phyloP scores from a whole-genome alignment of 2,329 filamentous ascomycete species.

The Sclerotinia nivalis region DNA sequence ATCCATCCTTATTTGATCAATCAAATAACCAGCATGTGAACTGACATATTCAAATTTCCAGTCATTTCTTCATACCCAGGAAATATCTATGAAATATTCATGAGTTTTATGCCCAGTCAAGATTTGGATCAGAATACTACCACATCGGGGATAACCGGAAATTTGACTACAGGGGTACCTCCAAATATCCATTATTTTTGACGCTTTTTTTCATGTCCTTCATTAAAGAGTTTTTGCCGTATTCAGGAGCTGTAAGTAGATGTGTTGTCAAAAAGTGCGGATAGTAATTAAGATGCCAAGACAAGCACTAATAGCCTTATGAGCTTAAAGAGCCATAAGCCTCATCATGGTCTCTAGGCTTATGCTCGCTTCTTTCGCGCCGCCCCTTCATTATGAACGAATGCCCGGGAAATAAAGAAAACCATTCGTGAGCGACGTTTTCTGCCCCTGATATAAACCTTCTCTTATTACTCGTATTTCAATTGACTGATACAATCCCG shows the following conservation, averaged over 20 bases:
- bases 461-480: neutral
- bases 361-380: constrained; percentile 11
- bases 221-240: neutral
- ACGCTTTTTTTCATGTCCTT: too few species aligned
- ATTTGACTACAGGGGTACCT: neutral
- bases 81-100: too few species aligned
- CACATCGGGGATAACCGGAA: too few species aligned
- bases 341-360: neutral
- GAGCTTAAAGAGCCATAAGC: neutral
- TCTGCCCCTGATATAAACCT: neutral
- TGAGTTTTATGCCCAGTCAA: too few species aligned
- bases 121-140: too few species aligned
- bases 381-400: constrained; percentile 5
- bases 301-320: neutral
- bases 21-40: too few species aligned
- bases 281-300: neutral
- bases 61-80: too few species aligned
- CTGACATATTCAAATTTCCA: too few species aligned
- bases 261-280: constrained; percentile 11
- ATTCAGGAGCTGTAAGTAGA: neutral
- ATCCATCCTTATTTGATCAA: too few species aligned
- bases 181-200: too few species aligned
- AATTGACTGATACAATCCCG: neutral
- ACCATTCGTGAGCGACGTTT: neutral
- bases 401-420: neutral